Conservation (phyloP, 345 rosid genomes). For the Aquilaria malaccensis region DNA sequence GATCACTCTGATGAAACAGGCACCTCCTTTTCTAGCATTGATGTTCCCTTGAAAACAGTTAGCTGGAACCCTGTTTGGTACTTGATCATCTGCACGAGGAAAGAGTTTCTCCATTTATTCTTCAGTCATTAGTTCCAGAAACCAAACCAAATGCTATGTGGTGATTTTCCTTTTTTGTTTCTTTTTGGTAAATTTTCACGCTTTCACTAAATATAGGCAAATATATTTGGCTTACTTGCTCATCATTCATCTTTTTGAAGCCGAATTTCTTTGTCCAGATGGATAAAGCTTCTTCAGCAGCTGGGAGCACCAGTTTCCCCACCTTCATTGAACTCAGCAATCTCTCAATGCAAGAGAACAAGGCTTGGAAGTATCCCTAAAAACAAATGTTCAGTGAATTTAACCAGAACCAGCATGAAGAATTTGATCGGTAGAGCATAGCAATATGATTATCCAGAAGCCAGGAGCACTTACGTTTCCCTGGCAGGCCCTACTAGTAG, state of each 20-base stretch:
- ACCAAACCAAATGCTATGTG: no score
- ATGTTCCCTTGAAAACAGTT: constrained; percentile 80
- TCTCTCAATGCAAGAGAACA: constrained; percentile 78
- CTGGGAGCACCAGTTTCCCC: constrained; percentile 87
- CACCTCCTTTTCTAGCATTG: constrained; percentile 81
- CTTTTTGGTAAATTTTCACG: neutral
- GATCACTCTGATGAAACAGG: constrained; percentile 22
- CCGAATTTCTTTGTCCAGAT: constrained; percentile 93
- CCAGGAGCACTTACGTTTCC: constrained; percentile 58
- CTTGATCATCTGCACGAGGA: constrained; percentile 41
- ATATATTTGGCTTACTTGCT: constrained; percentile 44
- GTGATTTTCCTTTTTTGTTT: neutral
- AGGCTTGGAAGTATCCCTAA: constrained; percentile 88
- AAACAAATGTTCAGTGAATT: constrained; percentile 4
- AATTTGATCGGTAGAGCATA: neutral
- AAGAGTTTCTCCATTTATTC: neutral
- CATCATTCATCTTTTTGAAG: constrained; percentile 68
- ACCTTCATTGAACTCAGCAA: constrained; percentile 66
- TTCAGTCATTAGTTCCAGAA: no score
- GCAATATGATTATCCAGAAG: neutral
- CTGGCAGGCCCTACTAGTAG: constrained; percentile 80
- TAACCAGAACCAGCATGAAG: neutral
- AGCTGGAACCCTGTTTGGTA: constrained; percentile 66
- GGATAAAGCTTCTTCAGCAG: constrained; percentile 91
- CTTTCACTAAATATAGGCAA: neutral